Percentiles rank a stretch among this genome's conserved stretches.
Conservation (phyloP, 2,329 filamentous ascomycete genomes). For the Mollisia scopiformis region DNA sequence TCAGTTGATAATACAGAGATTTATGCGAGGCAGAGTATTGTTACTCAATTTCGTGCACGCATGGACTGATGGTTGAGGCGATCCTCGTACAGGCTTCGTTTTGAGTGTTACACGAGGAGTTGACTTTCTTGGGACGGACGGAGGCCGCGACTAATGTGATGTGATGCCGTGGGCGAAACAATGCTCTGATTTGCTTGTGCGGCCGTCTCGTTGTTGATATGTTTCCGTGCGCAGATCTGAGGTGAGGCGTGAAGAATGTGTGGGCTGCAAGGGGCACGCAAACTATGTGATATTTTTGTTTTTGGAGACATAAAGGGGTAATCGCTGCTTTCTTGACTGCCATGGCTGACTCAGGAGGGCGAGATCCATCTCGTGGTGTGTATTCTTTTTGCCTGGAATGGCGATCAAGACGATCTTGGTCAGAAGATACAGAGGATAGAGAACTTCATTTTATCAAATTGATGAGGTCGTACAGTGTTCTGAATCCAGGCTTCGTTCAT, state of each 20-base stretch:
- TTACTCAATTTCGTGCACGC: background rate
- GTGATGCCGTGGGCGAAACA: background rate
- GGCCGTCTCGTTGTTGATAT: background rate
- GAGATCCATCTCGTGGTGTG: background rate
- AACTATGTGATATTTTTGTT: background rate
- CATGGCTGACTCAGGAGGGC: conserved; percentile 1
- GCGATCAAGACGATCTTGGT: background rate
- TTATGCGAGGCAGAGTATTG: background rate
- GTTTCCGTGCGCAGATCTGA: background rate
- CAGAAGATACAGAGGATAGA: background rate
- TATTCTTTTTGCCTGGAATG: background rate
- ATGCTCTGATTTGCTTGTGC: background rate
- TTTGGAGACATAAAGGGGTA: background rate
- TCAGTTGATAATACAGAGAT: background rate
- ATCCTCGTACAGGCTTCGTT: background rate
- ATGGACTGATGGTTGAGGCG: background rate
- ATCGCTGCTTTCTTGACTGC: background rate
- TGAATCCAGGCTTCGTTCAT: background rate
- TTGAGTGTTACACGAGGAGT: background rate
- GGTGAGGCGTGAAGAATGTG: background rate
- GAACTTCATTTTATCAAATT: background rate
- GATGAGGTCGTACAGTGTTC: background rate
- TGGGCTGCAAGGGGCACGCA: background rate
- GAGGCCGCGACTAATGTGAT: too few species aligned
- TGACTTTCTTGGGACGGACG: background rate